These are phyloP conservation scores for Pseudocercospora ulei DNA, from an alignment of 2,329 filamentous ascomycete genomes.

Conservation along the genomic window DNA sequence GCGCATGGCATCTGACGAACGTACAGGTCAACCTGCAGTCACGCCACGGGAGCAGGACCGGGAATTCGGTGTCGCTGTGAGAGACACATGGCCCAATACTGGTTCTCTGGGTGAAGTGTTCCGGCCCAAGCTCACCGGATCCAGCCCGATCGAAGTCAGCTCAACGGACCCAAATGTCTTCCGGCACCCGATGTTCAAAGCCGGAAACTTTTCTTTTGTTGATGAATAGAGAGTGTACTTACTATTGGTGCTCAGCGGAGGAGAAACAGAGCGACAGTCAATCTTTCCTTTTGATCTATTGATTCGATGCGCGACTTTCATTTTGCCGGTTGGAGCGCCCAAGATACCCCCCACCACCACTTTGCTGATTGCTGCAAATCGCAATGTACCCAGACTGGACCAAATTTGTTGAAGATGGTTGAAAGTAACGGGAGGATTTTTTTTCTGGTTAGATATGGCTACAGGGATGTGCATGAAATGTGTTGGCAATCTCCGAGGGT, in stretches of 20 bases:
- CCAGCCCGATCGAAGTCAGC: constrained; percentile 1
- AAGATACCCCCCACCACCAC: constrained; percentile 6
- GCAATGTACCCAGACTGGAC: constrained; percentile 7
- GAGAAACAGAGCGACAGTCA: not conserved
- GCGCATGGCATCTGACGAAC: constrained; percentile 9
- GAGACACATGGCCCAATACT: not conserved
- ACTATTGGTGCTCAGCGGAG: not conserved
- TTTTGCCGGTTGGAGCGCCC: constrained; percentile 3
- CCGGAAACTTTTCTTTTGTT: constrained; percentile 6
- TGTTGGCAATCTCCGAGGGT: too few relatives aligned
- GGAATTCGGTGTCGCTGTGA: not conserved
- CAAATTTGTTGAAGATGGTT: constrained; percentile 5
- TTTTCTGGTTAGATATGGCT: too few relatives aligned
- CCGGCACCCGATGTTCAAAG: constrained; percentile 3
- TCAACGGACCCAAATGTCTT: constrained; percentile 6
- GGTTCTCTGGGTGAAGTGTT: not conserved
- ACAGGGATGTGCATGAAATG: too few relatives aligned
- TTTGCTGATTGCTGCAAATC: not conserved
- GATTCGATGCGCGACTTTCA: constrained; percentile 3
- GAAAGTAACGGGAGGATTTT: constrained; percentile 5
- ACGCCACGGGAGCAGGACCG: not conserved
- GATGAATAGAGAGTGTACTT: constrained; percentile 3
- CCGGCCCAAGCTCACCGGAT: not conserved
- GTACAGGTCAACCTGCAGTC: not conserved
- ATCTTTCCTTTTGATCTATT: not conserved